These are phyloP conservation scores for Bryum argenteum DNA, from an alignment of 225 moss, liverwort and hornwort species.

Conservation along the genomic window DNA sequence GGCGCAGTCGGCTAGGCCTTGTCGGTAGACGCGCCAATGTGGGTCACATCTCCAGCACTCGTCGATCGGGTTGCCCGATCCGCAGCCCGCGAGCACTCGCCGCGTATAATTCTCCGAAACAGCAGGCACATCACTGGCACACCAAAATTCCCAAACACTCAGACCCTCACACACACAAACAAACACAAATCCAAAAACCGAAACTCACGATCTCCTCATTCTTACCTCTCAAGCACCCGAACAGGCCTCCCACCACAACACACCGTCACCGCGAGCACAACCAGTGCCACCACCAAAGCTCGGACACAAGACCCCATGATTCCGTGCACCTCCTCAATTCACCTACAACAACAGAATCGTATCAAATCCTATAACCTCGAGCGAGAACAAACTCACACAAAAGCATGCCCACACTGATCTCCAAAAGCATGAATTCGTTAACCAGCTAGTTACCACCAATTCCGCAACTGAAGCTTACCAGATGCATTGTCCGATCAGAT, in stretches of 20 bases:
- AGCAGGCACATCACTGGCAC: neutral
- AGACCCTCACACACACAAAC: neutral
- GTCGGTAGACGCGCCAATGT: conserved; percentile 37
- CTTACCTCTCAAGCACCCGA: conserved; percentile 23
- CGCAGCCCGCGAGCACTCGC: conserved; percentile 43
- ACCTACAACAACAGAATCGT: conserved; percentile 3
- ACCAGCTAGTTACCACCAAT: too few species aligned
- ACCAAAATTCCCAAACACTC: neutral
- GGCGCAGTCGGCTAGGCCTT: conserved; percentile 47
- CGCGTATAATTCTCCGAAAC: conserved; percentile 43
- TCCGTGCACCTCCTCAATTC: conserved; percentile 2
- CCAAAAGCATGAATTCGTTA: neutral
- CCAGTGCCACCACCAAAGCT: conserved; percentile 25
- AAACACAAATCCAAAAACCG: neutral
- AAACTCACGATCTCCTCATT: too few species aligned
- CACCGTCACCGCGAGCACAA: conserved; percentile 28
- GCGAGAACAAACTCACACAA: neutral
- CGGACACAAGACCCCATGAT: conserved; percentile 27
- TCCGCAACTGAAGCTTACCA: conserved; percentile 18
- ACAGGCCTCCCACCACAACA: conserved; percentile 37
- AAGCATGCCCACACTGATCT: neutral
- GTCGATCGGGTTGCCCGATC: conserved; percentile 58
- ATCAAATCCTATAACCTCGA: neutral
- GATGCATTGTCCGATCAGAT: conserved; percentile 12
- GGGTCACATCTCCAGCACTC: conserved; percentile 58